phyloP scores from a whole-genome alignment of 306 rosid species.

The Albizia julibrissin region DNA sequence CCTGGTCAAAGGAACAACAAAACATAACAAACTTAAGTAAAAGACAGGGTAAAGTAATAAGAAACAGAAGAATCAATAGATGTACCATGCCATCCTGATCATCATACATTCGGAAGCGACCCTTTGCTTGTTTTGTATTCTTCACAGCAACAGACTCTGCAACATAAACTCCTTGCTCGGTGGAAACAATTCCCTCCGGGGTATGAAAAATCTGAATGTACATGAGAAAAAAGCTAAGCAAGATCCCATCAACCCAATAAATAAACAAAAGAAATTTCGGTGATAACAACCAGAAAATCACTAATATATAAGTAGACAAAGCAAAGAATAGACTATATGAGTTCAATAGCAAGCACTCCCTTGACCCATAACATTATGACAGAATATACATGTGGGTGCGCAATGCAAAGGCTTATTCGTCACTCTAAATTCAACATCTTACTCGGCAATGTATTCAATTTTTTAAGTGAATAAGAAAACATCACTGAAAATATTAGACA shows the following conservation, averaged over 20 bases:
- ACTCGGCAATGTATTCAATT: background rate
- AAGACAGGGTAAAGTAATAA: background rate
- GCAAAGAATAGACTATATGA: background rate
- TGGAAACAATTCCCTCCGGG: constrained; percentile 90
- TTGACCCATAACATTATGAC: background rate
- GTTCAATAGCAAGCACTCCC: background rate
- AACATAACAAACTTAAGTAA: constrained; percentile 5
- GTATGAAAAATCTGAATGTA: constrained; percentile 76
- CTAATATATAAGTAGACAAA: constrained; percentile 1
- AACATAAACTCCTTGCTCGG: constrained; percentile 90
- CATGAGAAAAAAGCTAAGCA: background rate
- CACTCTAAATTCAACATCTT: background rate
- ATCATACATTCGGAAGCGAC: constrained; percentile 73
- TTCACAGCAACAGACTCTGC: constrained; percentile 77
- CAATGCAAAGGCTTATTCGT: background rate
- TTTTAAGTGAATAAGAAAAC: background rate
- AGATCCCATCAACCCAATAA: background rate
- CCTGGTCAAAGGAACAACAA: constrained; percentile 47
- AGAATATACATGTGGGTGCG: background rate
- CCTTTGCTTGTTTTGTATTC: constrained; percentile 87
- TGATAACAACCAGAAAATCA: background rate
- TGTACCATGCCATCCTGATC: constrained; percentile 61
- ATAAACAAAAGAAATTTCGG: constrained; percentile 1
- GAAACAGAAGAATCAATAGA: constrained; percentile 15
- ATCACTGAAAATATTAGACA: background rate